Conservation (phyloP, 169 alveolate species). For the Cryptosporidium sp. region DNA sequence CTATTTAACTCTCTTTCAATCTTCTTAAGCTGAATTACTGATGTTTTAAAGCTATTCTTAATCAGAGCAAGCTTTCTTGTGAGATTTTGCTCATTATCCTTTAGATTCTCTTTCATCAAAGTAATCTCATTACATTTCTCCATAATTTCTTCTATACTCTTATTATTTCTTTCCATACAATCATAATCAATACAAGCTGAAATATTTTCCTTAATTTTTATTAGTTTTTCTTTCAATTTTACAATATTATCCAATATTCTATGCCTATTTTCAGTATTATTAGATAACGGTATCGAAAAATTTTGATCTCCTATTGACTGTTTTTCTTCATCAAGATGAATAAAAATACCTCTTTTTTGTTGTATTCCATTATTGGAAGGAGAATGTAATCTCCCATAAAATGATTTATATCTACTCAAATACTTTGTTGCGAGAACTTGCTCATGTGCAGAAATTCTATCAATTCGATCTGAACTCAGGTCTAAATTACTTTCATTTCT, state of each 20-base stretch:
- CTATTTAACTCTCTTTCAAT: slow-evolving; percentile 68
- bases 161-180: not conserved
- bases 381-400: slow-evolving; percentile 29
- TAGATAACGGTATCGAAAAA: not conserved
- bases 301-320: not conserved
- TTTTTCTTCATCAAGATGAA: slow-evolving; percentile 27
- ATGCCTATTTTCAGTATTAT: not conserved
- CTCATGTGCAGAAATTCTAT: slow-evolving; percentile 41
- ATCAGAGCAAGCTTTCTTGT: slow-evolving; percentile 57
- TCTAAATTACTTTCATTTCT: not conserved
- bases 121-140: not conserved
- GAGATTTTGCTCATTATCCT: slow-evolving; percentile 26
- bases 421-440: slow-evolving; percentile 63
- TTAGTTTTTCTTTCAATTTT: slow-evolving; percentile 8
- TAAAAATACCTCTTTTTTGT: slow-evolving; percentile 15
- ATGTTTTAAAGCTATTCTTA: slow-evolving; percentile 43
- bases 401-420: slow-evolving; percentile 58
- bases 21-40: slow-evolving; percentile 38
- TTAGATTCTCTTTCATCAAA: not conserved
- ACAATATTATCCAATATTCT: slow-evolving; percentile 7
- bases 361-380: slow-evolving; percentile 12
- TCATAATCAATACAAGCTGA: slow-evolving; percentile 2
- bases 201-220: slow-evolving; percentile 1
- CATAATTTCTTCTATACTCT: slow-evolving; percentile 17
- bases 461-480: slow-evolving; percentile 3